Base-by-base conservation (phyloP, 495 filamentous ascomycete species). In the Penicillium psychrofluorescens region DNA sequence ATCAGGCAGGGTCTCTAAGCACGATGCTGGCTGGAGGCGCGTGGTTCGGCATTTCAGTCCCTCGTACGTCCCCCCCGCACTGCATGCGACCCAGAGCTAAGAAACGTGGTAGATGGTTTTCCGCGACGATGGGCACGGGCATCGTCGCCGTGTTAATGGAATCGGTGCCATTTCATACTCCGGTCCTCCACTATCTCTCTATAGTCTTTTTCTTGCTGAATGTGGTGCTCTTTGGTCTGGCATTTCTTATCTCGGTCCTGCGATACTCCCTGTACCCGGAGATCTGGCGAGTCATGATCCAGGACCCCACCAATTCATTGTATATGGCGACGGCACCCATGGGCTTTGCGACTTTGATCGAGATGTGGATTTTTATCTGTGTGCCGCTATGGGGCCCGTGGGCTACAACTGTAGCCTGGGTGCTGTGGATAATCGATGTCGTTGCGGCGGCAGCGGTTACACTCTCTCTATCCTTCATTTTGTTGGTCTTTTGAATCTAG, bases 311-410 rank as follows among this genome's bases (percentile, higher is more conserved):
- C 9, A 69, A 75, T 35, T 68, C 64, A 3, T 50, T 73, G 4
- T 77, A 75, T 40, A 43, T 76, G 6, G 72, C 64, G 1, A 73
- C 71, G 0, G 45, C 68, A 8, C 73, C 73, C 2, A 75, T 75
- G 66, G 70, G 68, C 1, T 66, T 75, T 29, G 70, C 72, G 0
- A 77, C 73, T 0, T 54, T 76, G n/a, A 63, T 77, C 32, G 68
- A 76, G 45, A 66, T 74, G 62, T 68, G 65, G 53, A 51, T 66
- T 4, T 52, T 66, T 22, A 47, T 69, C 27, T 75, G 69, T 44
- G 71, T 72, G 11, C 71, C 70, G 1, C 41, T 44, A 7, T 73
- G 69, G 70, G 67, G 67, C 1, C 40, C 51, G 9, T 66, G 58
- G 54, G 53, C 52, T 6, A 54, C 40, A 28, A 59, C 54, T 1